Evolutionary conservation across 2,329 filamentous ascomycete genomes (phyloP).

Genomic region (Fusarium sacchari): DNA sequence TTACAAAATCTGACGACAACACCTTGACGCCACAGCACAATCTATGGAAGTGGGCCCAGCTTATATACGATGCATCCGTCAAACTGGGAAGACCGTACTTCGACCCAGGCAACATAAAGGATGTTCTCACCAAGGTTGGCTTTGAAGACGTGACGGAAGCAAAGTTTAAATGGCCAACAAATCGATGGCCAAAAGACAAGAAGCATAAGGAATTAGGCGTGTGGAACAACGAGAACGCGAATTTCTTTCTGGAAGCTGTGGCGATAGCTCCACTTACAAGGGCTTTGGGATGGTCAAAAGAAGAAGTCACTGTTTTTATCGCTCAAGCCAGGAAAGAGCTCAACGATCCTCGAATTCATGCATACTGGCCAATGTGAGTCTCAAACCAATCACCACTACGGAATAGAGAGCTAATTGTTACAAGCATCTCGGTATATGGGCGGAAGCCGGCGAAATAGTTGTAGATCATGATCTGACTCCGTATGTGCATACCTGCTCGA

Average conservation of each 20-base stretch:
- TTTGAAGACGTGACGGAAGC: conserved; percentile 1
- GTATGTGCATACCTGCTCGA: no score
- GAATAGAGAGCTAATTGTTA: background rate
- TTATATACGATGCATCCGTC: conserved; percentile 11
- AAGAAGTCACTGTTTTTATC: conserved; percentile 21
- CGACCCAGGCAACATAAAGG: background rate
- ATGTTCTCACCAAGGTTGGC: background rate
- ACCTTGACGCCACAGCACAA: background rate
- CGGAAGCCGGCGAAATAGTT: background rate
- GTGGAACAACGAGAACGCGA: conserved; percentile 21
- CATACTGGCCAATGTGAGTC: conserved; percentile 31
- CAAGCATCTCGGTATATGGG: conserved; percentile 13
- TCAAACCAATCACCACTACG: rapidly evolving
- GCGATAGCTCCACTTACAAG: conserved; percentile 16
- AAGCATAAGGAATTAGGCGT: conserved; percentile 20
- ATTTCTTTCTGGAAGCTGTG: background rate
- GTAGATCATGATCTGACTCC: no score
- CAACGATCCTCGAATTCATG: conserved; percentile 12
- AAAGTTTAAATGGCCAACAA: conserved; percentile 23
- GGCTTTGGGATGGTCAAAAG: conserved; percentile 12
- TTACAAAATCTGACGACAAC: background rate
- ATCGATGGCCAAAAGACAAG: conserved; percentile 18
- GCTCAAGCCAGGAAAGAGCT: conserved; percentile 14
- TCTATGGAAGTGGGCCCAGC: background rate
- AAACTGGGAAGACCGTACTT: conserved; percentile 11